Base-by-base conservation (phyloP, 345 rosid genomes). In the Viola odorata region DNA sequence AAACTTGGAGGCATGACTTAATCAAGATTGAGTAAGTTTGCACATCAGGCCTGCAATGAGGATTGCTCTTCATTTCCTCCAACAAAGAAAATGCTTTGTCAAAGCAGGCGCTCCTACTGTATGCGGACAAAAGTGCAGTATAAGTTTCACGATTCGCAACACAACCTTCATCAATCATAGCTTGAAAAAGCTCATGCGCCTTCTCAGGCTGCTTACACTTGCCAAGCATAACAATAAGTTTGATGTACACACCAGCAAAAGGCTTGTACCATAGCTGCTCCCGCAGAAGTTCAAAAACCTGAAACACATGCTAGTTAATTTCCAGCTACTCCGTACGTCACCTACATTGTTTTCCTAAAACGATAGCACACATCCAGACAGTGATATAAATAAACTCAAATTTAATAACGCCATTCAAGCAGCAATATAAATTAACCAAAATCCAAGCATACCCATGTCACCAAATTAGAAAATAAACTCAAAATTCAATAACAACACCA, bases 241-340 rank as follows among this genome's bases (percentile, higher is more conserved):
- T 87, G 23, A 92, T 73, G 60, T 89, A 92, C 53, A 84, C 67
- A 48, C 81, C 88, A 58, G 86, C 10, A 66, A 79, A 80, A 7
- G 96, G 87, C 69, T 57, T 81, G 76, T 92, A 87, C 96, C 96
- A 92, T 44, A 92, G 72, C 80, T 89, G 98, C 76, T 84, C 94
- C 0, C 84, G 70, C 16, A 92, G 67, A 58, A 92, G 72, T 17
- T 85, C 89, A 69, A 91, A 91, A 61, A 91, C 89, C 98, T 85
- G 77, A 62, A 57, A 4, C 32, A 23, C 32, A 23, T 23, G 32
- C 32, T 23, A 23, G 2, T 23, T 23, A 23, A 23, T 23, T 23
- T 23, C 32, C 32, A 23, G 32, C 32, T 23, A 23, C 32, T 23
- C 32, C 32, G 2, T 23, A 42, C 55, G 44, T 57, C 14, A 12